A percentile compares a stretch with the other conserved stretches of the same genome.
phyloP scores from a whole-genome alignment of 805 yeast genomes.

The Ogataea methanolica region DNA sequence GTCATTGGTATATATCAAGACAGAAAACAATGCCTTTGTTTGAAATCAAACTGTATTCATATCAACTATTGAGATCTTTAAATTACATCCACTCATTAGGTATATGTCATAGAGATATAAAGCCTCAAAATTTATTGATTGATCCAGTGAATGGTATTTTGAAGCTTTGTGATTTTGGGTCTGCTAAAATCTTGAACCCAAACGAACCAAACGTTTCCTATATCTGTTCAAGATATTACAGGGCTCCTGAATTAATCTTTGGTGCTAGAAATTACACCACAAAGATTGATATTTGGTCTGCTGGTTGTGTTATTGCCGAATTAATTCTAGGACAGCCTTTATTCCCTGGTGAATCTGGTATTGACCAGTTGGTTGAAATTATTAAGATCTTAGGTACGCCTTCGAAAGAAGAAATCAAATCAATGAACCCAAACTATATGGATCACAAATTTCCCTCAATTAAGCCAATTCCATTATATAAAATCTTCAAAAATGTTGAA shows the following conservation, averaged over 20 bases:
- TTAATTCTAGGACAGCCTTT: constrained; percentile 91
- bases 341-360: constrained; percentile 97
- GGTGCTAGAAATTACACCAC: constrained; percentile 97
- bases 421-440: constrained; percentile 96
- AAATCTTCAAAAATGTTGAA: constrained; percentile 58
- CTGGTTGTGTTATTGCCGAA: constrained; percentile 98
- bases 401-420: constrained; percentile 79
- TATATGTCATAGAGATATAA: constrained; percentile 88
- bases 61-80: constrained; percentile 70
- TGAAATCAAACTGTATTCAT: constrained; percentile 82
- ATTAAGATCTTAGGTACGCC: constrained; percentile 97
- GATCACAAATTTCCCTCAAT: constrained; percentile 92
- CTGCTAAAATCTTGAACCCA: constrained; percentile 87
- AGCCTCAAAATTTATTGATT: constrained; percentile 83
- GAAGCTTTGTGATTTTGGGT: constrained; percentile 94
- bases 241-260: constrained; percentile 97
- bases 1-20: constrained; percentile 76
- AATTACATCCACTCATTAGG: constrained; percentile 74
- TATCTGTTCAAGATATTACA: constrained; percentile 92
- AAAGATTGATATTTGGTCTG: constrained; percentile 95
- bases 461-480: constrained; percentile 68
- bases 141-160: constrained; percentile 82
- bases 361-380: constrained; percentile 94
- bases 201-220: constrained; percentile 93
- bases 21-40: constrained; percentile 79